phyloP scores from a whole-genome alignment of 495 filamentous ascomycete species.

The Tuber borchii region DNA sequence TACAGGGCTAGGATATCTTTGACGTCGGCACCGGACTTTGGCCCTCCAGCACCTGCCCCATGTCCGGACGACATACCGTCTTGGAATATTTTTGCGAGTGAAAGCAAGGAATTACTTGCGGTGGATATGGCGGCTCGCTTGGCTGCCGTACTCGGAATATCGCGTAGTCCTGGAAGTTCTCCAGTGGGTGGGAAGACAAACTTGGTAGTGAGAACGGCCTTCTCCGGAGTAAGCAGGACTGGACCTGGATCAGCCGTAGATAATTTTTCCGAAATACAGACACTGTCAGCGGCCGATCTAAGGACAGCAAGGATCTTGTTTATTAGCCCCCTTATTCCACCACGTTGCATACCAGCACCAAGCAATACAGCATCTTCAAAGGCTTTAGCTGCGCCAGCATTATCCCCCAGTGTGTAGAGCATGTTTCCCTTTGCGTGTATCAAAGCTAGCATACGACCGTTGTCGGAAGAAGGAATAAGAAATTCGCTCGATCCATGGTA shows the following conservation, averaged over 20 bases:
- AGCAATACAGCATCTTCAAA: slow-evolving; percentile 95
- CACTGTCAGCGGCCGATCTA: slow-evolving; percentile 44
- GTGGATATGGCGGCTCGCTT: slow-evolving; percentile 81
- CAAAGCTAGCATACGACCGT: slow-evolving; percentile 84
- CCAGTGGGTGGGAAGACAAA: slow-evolving; percentile 72
- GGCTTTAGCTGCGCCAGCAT: slow-evolving; percentile 72
- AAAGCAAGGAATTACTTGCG: slow-evolving; percentile 91
- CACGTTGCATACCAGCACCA: slow-evolving; percentile 63
- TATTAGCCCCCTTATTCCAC: slow-evolving; percentile 74
- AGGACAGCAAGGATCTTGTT: slow-evolving; percentile 72
- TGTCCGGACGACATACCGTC: slow-evolving; percentile 88
- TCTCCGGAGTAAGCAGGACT: slow-evolving; percentile 73
- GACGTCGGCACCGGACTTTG: slow-evolving; percentile 62
- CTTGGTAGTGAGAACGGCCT: slow-evolving; percentile 73
- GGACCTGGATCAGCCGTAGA: slow-evolving; percentile 49
- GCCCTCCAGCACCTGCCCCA: slow-evolving; percentile 52
- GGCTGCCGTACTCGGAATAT: slow-evolving; percentile 64
- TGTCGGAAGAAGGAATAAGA: slow-evolving; percentile 77
- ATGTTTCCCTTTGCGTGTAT: slow-evolving; percentile 98
- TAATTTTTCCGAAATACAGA: slow-evolving; percentile 35
- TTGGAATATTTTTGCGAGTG: slow-evolving; percentile 95
- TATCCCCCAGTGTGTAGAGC: slow-evolving; percentile 86
- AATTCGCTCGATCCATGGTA: slow-evolving; percentile 73
- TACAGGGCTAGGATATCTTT: slow-evolving; percentile 93
- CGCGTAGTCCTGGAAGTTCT: slow-evolving; percentile 74